phyloP scores from a whole-genome alignment of 2,329 filamentous ascomycete genomes.

The Mycosphaerelloides madeirae region DNA sequence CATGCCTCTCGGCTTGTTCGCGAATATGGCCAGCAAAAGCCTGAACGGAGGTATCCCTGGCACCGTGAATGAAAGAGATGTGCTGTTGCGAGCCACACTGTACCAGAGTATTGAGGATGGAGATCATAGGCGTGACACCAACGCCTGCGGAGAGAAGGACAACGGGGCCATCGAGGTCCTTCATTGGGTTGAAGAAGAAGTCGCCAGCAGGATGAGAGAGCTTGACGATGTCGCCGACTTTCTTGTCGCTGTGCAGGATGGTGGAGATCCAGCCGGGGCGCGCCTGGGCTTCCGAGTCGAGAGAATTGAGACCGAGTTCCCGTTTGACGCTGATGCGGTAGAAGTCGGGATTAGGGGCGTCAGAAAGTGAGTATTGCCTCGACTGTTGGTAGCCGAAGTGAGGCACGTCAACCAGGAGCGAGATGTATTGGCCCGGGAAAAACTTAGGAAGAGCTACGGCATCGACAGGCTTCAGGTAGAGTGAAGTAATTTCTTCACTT shows the following conservation, averaged over 20 bases:
- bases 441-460: conserved; percentile 57
- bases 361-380: conserved; percentile 68
- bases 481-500: conserved; percentile 64
- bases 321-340: conserved; percentile 70
- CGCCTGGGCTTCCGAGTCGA: conserved; percentile 43
- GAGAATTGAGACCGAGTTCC: conserved; percentile 51
- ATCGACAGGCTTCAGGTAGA: conserved; percentile 63
- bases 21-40: conserved; percentile 54
- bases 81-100: conserved; percentile 38
- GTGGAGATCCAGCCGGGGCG: conserved; percentile 66
- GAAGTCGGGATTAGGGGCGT: conserved; percentile 56
- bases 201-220: conserved; percentile 59
- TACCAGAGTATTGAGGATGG: conserved; percentile 58
- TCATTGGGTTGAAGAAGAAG: conserved; percentile 56
- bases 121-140: conserved; percentile 61
- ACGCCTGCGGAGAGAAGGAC: conserved; percentile 66
- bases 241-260: conserved; percentile 58
- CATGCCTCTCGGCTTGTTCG: conserved; percentile 39
- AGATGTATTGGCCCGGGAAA: conserved; percentile 69
- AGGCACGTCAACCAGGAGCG: conserved; percentile 56
- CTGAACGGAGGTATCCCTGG: conserved; percentile 47
- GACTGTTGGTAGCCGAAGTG: conserved; percentile 59
- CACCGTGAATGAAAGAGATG: conserved; percentile 61
- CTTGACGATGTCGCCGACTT: conserved; percentile 58
- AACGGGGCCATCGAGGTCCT: conserved; percentile 48